Percentiles rank a stretch among this genome's conserved stretches.
These are phyloP conservation scores for Colletotrichum phormii DNA, from an alignment of 2,329 filamentous ascomycete species.

Conservation along the genomic window DNA sequence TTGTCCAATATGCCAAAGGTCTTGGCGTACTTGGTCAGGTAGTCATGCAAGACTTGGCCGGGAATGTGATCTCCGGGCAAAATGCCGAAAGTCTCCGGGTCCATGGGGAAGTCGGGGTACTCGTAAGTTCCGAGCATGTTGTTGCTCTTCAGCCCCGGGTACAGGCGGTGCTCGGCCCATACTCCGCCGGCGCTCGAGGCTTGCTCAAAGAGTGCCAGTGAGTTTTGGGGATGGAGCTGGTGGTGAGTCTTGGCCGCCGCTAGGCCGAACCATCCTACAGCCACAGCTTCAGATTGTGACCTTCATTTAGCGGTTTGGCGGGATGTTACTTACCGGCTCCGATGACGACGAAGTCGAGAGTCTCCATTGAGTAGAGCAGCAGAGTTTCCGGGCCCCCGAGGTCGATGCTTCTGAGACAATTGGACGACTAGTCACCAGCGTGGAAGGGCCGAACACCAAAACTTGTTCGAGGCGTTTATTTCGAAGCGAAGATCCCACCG, in stretches of 20 bases:
- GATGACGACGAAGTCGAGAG: constrained; percentile 59
- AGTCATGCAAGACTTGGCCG: constrained; percentile 58
- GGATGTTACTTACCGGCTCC: constrained; percentile 60
- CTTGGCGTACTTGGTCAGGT: constrained; percentile 58
- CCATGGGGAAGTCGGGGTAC: constrained; percentile 80
- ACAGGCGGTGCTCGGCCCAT: constrained; percentile 75
- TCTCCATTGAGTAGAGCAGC: constrained; percentile 50
- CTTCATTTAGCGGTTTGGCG: background rate
- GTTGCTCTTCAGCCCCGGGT: constrained; percentile 78
- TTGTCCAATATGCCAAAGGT: constrained; percentile 54
- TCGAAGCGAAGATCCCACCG: background rate
- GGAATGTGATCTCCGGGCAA: constrained; percentile 59
- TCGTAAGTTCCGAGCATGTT: constrained; percentile 81
- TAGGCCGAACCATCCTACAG: constrained; percentile 65
- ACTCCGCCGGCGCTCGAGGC: constrained; percentile 72
- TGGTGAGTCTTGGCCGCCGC: constrained; percentile 71
- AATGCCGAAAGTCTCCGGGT: constrained; percentile 61
- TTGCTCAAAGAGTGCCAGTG: constrained; percentile 69
- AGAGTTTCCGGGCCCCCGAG: background rate
- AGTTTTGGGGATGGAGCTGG: constrained; percentile 66
- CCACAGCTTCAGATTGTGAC: background rate
- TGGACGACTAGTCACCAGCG: background rate
- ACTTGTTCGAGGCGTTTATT: too few relatives aligned
- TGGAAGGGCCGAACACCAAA: too few relatives aligned
- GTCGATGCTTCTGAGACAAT: background rate